Evolutionary conservation across 768 basidiomycete species (phyloP).

Genomic region (Hydnum rufescens): DNA sequence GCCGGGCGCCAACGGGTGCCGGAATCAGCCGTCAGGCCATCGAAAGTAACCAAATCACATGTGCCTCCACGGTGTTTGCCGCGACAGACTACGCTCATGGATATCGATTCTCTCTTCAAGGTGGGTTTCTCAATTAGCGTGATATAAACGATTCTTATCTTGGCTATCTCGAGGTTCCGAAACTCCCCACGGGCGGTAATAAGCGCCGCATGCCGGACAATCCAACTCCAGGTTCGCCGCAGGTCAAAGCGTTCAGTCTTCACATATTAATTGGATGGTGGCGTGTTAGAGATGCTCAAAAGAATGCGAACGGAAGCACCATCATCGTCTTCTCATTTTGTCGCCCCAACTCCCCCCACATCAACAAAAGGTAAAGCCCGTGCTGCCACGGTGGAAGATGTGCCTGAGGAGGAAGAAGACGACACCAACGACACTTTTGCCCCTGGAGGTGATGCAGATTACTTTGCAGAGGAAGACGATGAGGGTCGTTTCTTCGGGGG

Average conservation of each 20-base stretch:
- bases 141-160: background rate
- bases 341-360: background rate
- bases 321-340: background rate
- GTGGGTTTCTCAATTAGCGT: background rate
- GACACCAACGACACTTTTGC: conserved; percentile 46
- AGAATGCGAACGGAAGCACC: conserved; percentile 41
- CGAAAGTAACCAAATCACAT: too few species aligned
- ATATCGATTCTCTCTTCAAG: conserved; percentile 13
- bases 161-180: conserved; percentile 32
- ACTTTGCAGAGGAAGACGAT: conserved; percentile 77
- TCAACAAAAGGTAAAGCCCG: conserved; percentile 20
- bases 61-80: too few species aligned
- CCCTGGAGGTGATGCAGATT: conserved; percentile 77
- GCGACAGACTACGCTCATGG: too few species aligned
- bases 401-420: conserved; percentile 25
- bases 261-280: background rate
- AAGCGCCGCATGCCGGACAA: conserved; percentile 62
- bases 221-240: conserved; percentile 29
- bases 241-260: background rate
- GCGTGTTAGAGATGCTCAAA: conserved; percentile 47
- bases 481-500: conserved; percentile 90
- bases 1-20: too few species aligned
- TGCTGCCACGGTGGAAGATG: conserved; percentile 41
- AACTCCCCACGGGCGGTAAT: conserved; percentile 38
- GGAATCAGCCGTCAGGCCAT: too few species aligned